phyloP scores from a whole-genome alignment of 192 early-diverging fungal genomes.

The Entrophospora sp. region DNA sequence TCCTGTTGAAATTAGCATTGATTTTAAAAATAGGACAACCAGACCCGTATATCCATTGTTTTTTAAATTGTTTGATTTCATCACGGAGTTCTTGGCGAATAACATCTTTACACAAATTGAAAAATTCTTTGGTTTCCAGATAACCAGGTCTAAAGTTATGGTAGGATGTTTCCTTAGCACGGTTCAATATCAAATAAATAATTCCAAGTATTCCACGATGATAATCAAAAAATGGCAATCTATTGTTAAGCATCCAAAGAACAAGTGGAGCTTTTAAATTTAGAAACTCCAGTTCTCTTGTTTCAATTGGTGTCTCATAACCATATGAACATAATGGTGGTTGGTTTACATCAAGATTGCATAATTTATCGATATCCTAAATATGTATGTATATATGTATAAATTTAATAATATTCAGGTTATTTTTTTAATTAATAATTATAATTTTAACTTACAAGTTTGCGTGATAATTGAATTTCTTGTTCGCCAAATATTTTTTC shows the following conservation, averaged over 20 bases:
- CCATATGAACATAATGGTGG: slow-evolving; percentile 70
- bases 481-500: slow-evolving; percentile 77
- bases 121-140: slow-evolving; percentile 62
- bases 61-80: slow-evolving; percentile 63
- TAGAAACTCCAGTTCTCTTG: slow-evolving; percentile 66
- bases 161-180: slow-evolving; percentile 64
- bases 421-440: too few species aligned
- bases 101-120: slow-evolving; percentile 76
- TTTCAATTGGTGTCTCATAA: slow-evolving; percentile 40
- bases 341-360: slow-evolving; percentile 78
- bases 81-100: slow-evolving; percentile 63
- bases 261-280: slow-evolving; percentile 80
- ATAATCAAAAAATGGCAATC: slow-evolving; percentile 68
- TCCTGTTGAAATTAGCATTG: slow-evolving; percentile 81
- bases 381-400: neutral
- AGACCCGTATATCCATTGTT: slow-evolving; percentile 91
- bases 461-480: slow-evolving; percentile 77
- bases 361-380: slow-evolving; percentile 77
- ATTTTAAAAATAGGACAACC: slow-evolving; percentile 86
- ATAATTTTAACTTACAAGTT: slow-evolving; percentile 39
- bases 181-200: slow-evolving; percentile 68
- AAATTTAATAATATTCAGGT: too few species aligned
- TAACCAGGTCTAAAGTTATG: slow-evolving; percentile 25
- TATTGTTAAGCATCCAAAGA: slow-evolving; percentile 84
- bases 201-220: slow-evolving; percentile 67